These are phyloP conservation scores for Blastobotrys malaysiensis DNA, from an alignment of 1,139 yeast species.

Conservation along the genomic window DNA sequence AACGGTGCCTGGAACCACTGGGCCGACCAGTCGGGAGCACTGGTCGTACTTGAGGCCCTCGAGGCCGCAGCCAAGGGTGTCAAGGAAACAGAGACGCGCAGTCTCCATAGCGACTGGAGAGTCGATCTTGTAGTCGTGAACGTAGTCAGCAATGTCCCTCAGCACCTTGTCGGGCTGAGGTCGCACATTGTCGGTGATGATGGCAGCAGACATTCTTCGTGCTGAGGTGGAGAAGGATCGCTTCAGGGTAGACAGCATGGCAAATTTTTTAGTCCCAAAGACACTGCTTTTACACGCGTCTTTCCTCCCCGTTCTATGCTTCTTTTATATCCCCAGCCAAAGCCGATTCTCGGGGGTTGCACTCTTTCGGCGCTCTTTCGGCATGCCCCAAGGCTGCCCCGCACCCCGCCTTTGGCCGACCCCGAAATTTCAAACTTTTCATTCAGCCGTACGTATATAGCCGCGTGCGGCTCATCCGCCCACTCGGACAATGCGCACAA, in stretches of 20 bases:
- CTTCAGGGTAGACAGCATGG: slow-evolving; percentile 3
- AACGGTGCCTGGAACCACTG: slow-evolving; percentile 49
- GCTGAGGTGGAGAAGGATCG: slow-evolving; percentile 9
- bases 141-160: slow-evolving; percentile 46
- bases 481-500: too few species aligned
- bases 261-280: background rate
- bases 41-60: slow-evolving; percentile 52
- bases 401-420: background rate
- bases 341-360: background rate
- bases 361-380: background rate
- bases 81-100: slow-evolving; percentile 49
- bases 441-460: background rate
- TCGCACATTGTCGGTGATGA: slow-evolving; percentile 41
- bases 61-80: slow-evolving; percentile 56
- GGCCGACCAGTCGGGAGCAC: slow-evolving; percentile 45
- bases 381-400: background rate
- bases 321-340: background rate
- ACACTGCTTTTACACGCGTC: background rate
- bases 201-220: slow-evolving; percentile 24
- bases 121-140: slow-evolving; percentile 43
- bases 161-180: slow-evolving; percentile 48
- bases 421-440: background rate
- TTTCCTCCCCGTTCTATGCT: background rate
- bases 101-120: slow-evolving; percentile 48
- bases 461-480: background rate